Base-by-base conservation (phyloP, 2,329 filamentous ascomycete genomes). In the Trichoderma aggressivum region DNA sequence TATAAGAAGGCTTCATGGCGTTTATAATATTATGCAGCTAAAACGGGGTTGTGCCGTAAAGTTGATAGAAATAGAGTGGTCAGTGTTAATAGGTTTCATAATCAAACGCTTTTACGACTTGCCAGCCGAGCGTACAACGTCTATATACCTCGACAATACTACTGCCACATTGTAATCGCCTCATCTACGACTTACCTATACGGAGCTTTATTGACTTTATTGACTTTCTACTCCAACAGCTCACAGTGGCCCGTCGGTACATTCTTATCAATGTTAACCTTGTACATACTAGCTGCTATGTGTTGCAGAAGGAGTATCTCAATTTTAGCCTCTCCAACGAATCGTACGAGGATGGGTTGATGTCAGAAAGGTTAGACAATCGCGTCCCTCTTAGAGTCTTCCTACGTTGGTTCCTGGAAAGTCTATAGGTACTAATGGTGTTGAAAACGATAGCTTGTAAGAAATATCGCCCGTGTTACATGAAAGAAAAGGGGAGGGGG, bases 181-280 rank as follows among this genome's bases (percentile, higher is more conserved):
- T 81, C 76, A 36, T 84, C 82, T 69, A 83, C 82, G 72, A 83
- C 71, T 64, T 77, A 73, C 7, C 76, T 79, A 43, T 76, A 73
- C 10, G 75, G 69, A 74, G 73, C 26, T 63, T 74, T 75, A 70
- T 78, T 74, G 4, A 80, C 26, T 63, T 74, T 75, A 70, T 78
- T 74, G 4, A 80, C 79, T 24, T 81, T 78, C 28, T 79, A 74
- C 64, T 78, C 76, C 30, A 85, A 72, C 64, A 82, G 76, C 70
- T 79, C 76, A 70, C 83, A 79, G 62, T 82, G 81, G 30, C 79
- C 80, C 34, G 81, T 79, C 36, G 82, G 76, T 43, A 84, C 78
- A 65, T 81, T 73, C 74, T 82, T 82, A 71, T 86, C 86, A 2
- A 87, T 83, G 71, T 87, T 87, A 64, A 86, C 79, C 75, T 86